Conservation (phyloP, 2,329 filamentous ascomycete genomes). For the Clonostachys rhizophaga region DNA sequence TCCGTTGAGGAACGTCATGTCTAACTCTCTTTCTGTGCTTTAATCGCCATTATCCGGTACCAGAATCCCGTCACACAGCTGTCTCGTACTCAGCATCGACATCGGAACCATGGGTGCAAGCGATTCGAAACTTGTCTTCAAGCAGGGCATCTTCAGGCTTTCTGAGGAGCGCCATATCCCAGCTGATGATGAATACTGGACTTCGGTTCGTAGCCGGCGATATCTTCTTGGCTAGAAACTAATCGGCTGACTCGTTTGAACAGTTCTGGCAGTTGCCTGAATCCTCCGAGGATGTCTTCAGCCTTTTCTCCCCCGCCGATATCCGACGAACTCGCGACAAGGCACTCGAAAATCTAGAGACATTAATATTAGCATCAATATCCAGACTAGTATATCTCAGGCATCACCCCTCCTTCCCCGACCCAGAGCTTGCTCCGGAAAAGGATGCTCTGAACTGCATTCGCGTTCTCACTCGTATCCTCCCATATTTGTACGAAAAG, state of each 20-base stretch:
- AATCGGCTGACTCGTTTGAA: background rate
- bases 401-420: conserved; percentile 87
- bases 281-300: conserved; percentile 93
- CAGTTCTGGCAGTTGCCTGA: conserved; percentile 98
- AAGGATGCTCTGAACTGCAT: conserved; percentile 93
- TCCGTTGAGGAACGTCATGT: too few relatives aligned
- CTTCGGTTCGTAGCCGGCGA: conserved; percentile 59
- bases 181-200: conserved; percentile 88
- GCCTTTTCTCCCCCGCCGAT: conserved; percentile 83
- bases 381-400: conserved; percentile 77
- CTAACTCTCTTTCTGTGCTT: too few relatives aligned
- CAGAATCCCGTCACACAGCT: too few relatives aligned
- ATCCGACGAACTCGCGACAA: conserved; percentile 84
- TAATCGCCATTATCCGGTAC: too few relatives aligned
- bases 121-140: conserved; percentile 98
- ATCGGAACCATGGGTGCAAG: conserved; percentile 76
- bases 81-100: background rate
- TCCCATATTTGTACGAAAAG: conserved; percentile 90
- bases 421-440: conserved; percentile 78
- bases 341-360: conserved; percentile 84
- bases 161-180: conserved; percentile 88
- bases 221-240: background rate
- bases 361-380: conserved; percentile 77
- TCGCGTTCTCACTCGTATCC: conserved; percentile 78
- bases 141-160: conserved; percentile 94